These are phyloP conservation scores for Sporothrix variecibatus DNA, from an alignment of 2,329 filamentous ascomycete genomes.

Conservation along the genomic window DNA sequence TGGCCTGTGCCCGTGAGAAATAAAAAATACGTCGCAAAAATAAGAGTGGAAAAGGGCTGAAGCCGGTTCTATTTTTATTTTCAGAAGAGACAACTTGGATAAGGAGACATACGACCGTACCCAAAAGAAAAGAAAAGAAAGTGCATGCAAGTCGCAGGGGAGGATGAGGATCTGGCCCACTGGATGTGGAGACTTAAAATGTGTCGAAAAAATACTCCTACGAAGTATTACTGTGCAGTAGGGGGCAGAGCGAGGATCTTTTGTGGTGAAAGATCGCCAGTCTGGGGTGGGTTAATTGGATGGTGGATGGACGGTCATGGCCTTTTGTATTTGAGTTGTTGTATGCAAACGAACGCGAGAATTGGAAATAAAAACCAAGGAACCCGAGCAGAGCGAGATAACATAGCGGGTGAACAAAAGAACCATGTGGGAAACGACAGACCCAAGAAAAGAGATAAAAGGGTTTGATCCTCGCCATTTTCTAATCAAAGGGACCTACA, in stretches of 20 bases:
- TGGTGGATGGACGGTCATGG: neutral
- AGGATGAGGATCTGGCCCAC: neutral
- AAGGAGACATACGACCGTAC: neutral
- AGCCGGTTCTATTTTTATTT: neutral
- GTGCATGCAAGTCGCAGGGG: neutral
- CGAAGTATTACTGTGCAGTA: too few relatives aligned
- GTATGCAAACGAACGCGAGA: neutral
- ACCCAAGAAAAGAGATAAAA: neutral
- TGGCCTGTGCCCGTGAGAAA: neutral
- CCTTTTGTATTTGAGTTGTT: neutral
- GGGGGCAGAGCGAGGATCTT: neutral
- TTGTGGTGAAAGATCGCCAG: slow-evolving; percentile 1
- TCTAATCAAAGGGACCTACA: too few relatives aligned
- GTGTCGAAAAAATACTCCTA: neutral
- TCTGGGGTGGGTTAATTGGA: neutral
- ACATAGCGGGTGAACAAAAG: neutral
- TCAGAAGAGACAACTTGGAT: too few relatives aligned
- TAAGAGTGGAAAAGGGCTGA: neutral
- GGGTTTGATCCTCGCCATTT: neutral
- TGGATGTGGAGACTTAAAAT: neutral
- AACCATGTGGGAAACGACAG: neutral
- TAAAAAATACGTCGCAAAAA: neutral
- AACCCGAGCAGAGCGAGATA: neutral
- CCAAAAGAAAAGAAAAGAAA: neutral
- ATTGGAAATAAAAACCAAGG: neutral